Conservation (phyloP, 352 stramenopile genomes). For the Phytophthora vignae region DNA sequence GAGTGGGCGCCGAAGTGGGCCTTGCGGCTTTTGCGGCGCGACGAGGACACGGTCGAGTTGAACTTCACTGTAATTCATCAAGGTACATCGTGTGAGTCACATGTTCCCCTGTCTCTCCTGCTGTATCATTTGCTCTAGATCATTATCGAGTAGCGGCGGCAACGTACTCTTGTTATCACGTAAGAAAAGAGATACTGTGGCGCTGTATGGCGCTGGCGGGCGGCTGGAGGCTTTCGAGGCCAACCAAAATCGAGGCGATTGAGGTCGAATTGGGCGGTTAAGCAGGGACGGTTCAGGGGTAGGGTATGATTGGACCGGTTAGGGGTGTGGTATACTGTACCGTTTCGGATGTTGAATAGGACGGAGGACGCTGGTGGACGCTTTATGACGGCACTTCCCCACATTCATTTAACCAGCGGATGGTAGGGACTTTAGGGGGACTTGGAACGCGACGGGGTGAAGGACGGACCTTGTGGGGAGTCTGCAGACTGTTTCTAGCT, state of each 20-base stretch:
- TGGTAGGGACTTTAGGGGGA: background rate
- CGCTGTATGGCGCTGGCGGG: background rate
- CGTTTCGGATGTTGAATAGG: constrained; percentile 1
- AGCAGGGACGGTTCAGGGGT: constrained; percentile 21
- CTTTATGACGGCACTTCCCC: background rate
- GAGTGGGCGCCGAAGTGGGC: constrained; percentile 99
- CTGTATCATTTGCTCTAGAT: background rate
- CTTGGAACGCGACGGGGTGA: constrained; percentile 1
- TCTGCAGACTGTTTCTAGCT: constrained; percentile 31
- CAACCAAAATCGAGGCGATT: constrained; percentile 33
- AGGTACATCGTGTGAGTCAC: background rate
- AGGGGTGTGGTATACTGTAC: constrained; percentile 5
- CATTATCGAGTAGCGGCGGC: background rate
- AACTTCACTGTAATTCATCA: constrained; percentile 86
- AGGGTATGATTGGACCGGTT: constrained; percentile 21
- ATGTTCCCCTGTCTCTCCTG: background rate
- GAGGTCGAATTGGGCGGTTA: constrained; percentile 25
- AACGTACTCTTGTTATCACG: constrained; percentile 88
- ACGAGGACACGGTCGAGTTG: constrained; percentile 95
- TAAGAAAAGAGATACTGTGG: constrained; percentile 88
- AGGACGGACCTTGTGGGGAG: constrained; percentile 34
- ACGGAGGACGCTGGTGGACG: background rate
- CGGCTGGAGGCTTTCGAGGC: constrained; percentile 12
- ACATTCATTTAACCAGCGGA: constrained; percentile 6
- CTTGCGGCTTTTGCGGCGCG: constrained; percentile 99